Evolutionary conservation across 176 grass and related monocot species (phyloP).

Genomic region (Coix lacrymajobi): DNA sequence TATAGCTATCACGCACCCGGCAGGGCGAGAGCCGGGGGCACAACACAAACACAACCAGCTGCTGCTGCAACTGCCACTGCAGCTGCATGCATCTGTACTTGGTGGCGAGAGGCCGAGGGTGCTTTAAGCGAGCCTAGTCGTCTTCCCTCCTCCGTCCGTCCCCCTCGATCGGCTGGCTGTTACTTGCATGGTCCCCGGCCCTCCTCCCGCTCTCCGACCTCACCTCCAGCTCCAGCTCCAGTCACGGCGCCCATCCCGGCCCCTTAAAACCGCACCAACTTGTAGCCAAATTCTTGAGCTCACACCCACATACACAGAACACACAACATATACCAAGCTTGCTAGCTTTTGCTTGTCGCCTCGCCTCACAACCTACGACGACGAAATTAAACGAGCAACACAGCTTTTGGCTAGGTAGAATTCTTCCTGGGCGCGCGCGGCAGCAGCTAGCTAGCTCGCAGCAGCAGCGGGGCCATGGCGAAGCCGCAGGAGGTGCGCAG

Average conservation of each 20-base stretch:
- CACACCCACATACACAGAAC: neutral
- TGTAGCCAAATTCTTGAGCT: constrained; percentile 31
- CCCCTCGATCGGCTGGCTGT: neutral
- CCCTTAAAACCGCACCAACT: constrained; percentile 61
- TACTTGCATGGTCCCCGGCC: constrained; percentile 30
- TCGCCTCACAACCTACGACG: neutral
- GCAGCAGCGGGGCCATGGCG: constrained; percentile 34
- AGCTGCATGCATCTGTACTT: constrained; percentile 48
- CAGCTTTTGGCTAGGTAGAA: neutral
- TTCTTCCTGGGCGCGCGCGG: neutral
- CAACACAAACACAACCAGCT: too few species aligned
- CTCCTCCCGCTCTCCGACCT: neutral
- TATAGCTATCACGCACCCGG: constrained; percentile 16
- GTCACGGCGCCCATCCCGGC: constrained; percentile 23
- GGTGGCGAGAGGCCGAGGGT: constrained; percentile 23
- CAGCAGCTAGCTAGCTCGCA: neutral
- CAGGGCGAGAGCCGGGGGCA: constrained; percentile 23
- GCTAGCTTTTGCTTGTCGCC: constrained; percentile 1
- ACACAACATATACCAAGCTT: neutral
- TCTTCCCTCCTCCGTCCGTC: neutral
- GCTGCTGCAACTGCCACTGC: constrained; percentile 48
- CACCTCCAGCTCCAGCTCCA: neutral
- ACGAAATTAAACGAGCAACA: neutral
- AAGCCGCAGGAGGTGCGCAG: constrained; percentile 44
- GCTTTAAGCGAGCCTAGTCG: constrained; percentile 32